A percentile compares a stretch with the other conserved stretches of the same genome.
These are phyloP conservation scores for Yamadazyma triangularis DNA, from an alignment of 1,139 yeast species.

Conservation along the genomic window DNA sequence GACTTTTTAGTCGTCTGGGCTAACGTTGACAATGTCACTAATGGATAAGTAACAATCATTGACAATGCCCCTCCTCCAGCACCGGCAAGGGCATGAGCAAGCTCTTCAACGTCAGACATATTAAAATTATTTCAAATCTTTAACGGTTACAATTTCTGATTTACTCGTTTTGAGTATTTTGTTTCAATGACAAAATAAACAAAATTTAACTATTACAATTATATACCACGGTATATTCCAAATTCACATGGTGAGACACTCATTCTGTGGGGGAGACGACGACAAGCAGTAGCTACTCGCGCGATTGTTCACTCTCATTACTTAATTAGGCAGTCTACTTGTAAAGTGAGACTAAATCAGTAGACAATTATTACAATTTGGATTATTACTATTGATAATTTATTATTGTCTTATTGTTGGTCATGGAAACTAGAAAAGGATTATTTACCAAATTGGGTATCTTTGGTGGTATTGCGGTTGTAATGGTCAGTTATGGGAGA, in stretches of 20 bases:
- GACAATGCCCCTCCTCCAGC: constrained; percentile 91
- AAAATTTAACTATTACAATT: neutral
- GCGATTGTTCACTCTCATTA: neutral
- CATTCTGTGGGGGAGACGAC: constrained; percentile 9
- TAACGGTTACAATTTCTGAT: neutral
- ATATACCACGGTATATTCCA: constrained; percentile 5
- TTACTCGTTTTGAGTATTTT: neutral
- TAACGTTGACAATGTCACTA: constrained; percentile 76
- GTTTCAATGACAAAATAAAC: neutral
- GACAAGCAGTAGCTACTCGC: too few species aligned
- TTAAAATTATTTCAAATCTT: neutral
- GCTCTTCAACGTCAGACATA: constrained; percentile 43
- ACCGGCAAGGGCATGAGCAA: constrained; percentile 87
- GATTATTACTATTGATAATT: too few species aligned
- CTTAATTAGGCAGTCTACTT: constrained; percentile 1
- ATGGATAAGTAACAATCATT: constrained; percentile 80
- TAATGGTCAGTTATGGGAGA: constrained; percentile 32
- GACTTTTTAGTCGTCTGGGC: constrained; percentile 63
- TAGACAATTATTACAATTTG: too few species aligned
- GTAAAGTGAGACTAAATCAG: neutral
- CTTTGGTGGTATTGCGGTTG: constrained; percentile 28
- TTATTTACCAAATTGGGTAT: constrained; percentile 32
- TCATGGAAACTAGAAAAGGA: constrained; percentile 35
- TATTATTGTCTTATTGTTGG: too few species aligned
- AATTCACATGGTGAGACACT: constrained; percentile 8